Conservation (phyloP, 2,329 filamentous ascomycete species). For the Phoma sp. region DNA sequence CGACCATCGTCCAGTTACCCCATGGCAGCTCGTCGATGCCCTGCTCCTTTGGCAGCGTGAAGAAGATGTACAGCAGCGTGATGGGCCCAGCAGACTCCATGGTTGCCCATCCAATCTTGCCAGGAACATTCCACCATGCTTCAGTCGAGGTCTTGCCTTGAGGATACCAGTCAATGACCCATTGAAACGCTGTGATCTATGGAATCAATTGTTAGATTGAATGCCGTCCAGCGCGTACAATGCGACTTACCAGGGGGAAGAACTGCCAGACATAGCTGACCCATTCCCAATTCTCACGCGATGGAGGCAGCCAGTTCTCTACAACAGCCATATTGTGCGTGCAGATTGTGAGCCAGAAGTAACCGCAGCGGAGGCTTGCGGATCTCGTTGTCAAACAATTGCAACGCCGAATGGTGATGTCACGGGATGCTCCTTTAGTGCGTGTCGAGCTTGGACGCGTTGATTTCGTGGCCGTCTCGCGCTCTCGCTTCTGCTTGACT, state of each 20-base stretch:
- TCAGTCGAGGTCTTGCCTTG: conserved; percentile 88
- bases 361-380: not conserved
- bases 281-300: conserved; percentile 59
- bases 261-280: conserved; percentile 56
- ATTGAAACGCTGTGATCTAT: conserved; percentile 77
- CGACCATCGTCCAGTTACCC: conserved; percentile 79
- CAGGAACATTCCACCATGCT: conserved; percentile 83
- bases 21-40: conserved; percentile 69
- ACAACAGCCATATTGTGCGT: conserved; percentile 51
- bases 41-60: conserved; percentile 66
- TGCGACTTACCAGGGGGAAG: conserved; percentile 57
- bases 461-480: not conserved
- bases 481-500: not conserved
- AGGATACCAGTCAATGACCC: conserved; percentile 77
- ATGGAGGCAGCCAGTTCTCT: conserved; percentile 56
- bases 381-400: not conserved
- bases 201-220: not conserved
- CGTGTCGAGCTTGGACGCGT: conserved; percentile 7
- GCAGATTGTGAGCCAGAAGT: not conserved
- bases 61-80: conserved; percentile 81
- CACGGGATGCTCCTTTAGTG: not conserved
- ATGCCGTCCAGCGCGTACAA: not conserved
- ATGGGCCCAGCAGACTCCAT: conserved; percentile 87
- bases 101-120: conserved; percentile 82
- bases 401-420: conserved; percentile 12